A percentile compares a stretch with the other conserved stretches of the same genome.
Evolutionary conservation across 1,284 basidiomycete species (phyloP).

Genomic region (Pyrrhoderma lamaoense): DNA sequence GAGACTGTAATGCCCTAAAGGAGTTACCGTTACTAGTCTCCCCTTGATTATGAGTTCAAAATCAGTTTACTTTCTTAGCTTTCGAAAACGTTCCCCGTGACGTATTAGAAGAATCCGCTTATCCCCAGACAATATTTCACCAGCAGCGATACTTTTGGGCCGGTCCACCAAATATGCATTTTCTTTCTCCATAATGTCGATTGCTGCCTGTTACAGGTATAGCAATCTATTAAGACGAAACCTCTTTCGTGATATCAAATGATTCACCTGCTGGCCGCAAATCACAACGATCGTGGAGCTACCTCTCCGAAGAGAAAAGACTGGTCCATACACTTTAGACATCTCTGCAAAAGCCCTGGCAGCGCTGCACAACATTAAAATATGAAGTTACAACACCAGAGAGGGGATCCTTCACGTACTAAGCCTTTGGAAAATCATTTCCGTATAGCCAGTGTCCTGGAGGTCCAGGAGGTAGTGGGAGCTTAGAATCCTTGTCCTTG

Average conservation of each 20-base stretch:
- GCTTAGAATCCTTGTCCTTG: conserved; percentile 1
- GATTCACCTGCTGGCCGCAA: conserved; percentile 27
- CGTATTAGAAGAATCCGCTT: conserved; percentile 18
- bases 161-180: conserved; percentile 24
- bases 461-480: conserved; percentile 24
- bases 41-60: background rate
- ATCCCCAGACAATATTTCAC: conserved; percentile 24
- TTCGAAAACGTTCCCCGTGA: conserved; percentile 21
- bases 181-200: conserved; percentile 29
- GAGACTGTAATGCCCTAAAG: conserved; percentile 40
- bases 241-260: background rate
- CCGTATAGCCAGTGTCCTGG: conserved; percentile 23
- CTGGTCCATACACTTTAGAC: conserved; percentile 32
- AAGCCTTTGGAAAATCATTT: conserved; percentile 20
- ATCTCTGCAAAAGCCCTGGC: conserved; percentile 26
- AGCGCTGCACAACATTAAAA: no score
- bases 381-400: background rate
- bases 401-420: conserved; percentile 15
- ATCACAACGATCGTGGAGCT: conserved; percentile 29
- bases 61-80: conserved; percentile 22
- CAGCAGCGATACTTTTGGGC: conserved; percentile 23
- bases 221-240: background rate
- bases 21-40: background rate
- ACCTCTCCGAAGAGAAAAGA: conserved; percentile 31
- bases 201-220: conserved; percentile 21